phyloP scores from a whole-genome alignment of 768 basidiomycete genomes.

The Bullera alba region DNA sequence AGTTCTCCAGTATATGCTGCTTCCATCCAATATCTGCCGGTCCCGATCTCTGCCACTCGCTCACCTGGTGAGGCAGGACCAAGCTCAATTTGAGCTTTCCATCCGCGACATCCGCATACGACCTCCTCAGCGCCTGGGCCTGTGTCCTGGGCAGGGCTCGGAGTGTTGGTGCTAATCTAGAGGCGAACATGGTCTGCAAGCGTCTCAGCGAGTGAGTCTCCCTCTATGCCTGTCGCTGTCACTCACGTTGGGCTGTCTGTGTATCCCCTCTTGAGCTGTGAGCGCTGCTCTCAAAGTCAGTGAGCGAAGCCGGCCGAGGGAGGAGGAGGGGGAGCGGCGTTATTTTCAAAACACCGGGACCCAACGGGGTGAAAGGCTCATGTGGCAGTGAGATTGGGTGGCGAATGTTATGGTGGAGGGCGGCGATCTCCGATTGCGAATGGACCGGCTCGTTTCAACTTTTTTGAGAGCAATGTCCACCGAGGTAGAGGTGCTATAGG shows the following conservation, averaged over 20 bases:
- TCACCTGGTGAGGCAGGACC: slow-evolving; percentile 88
- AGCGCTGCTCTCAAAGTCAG: too few relatives aligned
- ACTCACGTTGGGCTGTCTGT: too few relatives aligned
- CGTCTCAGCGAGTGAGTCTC: background rate
- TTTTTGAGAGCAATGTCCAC: too few relatives aligned
- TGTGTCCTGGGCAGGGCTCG: slow-evolving; percentile 22
- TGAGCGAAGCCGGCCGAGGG: background rate
- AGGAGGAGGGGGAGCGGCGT: too few relatives aligned
- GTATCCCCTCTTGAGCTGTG: too few relatives aligned
- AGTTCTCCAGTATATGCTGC: too few relatives aligned
- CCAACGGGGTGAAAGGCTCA: background rate
- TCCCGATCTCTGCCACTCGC: slow-evolving; percentile 28
- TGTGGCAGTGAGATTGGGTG: too few relatives aligned
- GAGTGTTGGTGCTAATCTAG: slow-evolving; percentile 26
- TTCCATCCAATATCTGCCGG: background rate
- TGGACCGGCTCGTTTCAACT: too few relatives aligned
- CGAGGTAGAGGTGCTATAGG: too few relatives aligned
- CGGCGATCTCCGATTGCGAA: too few relatives aligned
- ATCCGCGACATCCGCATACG: slow-evolving; percentile 76
- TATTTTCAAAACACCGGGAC: too few relatives aligned
- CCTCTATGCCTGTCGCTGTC: background rate
- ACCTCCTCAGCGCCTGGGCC: slow-evolving; percentile 52
- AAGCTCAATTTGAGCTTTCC: slow-evolving; percentile 90
- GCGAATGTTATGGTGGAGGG: too few relatives aligned
- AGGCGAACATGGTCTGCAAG: slow-evolving; percentile 23